Percentiles rank a stretch among this genome's conserved stretches.
phyloP scores from a whole-genome alignment of 2,329 filamentous ascomycete genomes.

The Tolypocladium ophioglossoides region DNA sequence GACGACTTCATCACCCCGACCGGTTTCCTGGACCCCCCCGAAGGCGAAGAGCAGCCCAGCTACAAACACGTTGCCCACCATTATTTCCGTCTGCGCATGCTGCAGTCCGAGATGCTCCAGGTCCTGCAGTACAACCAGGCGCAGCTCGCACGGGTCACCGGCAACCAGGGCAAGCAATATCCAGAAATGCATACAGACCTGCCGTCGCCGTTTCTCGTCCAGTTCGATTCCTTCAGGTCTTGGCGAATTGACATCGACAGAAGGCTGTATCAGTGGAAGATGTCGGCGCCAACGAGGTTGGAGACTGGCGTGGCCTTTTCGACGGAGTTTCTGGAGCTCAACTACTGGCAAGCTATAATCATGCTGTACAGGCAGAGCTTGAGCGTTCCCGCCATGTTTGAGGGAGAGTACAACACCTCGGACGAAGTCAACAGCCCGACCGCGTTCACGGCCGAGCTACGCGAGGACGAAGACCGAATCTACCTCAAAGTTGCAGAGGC shows the following conservation, averaged over 20 bases:
- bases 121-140: conserved; percentile 89
- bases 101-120: conserved; percentile 92
- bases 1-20: conserved; percentile 77
- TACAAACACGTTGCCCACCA: conserved; percentile 90
- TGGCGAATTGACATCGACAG: conserved; percentile 85
- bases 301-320: conserved; percentile 85
- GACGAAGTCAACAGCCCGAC: conserved; percentile 54
- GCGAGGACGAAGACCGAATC: conserved; percentile 80
- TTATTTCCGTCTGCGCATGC: conserved; percentile 76
- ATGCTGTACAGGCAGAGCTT: conserved; percentile 91
- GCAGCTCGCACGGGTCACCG: conserved; percentile 59
- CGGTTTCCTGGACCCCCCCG: conserved; percentile 56
- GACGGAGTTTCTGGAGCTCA: conserved; percentile 81
- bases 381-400: conserved; percentile 74
- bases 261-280: conserved; percentile 78
- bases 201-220: conserved; percentile 73
- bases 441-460: conserved; percentile 51
- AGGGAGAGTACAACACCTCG: conserved; percentile 61
- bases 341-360: conserved; percentile 96
- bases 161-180: conserved; percentile 53
- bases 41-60: conserved; percentile 52
- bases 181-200: conserved; percentile 69
- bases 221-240: conserved; percentile 74
- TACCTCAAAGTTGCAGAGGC: conserved; percentile 94
- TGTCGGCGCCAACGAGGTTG: conserved; percentile 62